These are phyloP conservation scores for Cystobasidium onofrii DNA, from an alignment of 768 basidiomycete species.

Conservation along the genomic window DNA sequence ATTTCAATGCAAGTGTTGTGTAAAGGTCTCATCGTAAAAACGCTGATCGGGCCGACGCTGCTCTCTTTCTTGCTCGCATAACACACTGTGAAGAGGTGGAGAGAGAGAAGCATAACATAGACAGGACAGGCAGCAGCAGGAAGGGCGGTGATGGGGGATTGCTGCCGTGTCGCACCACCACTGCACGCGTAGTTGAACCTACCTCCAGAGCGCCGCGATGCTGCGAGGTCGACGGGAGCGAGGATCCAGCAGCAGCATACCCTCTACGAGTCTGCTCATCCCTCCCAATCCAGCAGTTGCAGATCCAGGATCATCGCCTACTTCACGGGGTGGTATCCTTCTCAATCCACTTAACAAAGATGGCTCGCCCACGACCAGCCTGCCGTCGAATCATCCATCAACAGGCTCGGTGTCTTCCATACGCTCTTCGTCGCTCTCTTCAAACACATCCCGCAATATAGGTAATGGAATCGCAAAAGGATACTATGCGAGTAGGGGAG, in stretches of 20 bases:
- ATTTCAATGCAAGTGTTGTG: too few species aligned
- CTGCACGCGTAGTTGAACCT: too few species aligned
- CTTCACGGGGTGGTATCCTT: constrained; percentile 12
- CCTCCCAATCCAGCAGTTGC: constrained; percentile 18
- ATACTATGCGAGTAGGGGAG: neutral
- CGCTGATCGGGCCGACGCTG: neutral
- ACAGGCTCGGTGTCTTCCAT: neutral
- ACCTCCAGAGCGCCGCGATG: neutral
- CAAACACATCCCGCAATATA: constrained; percentile 3
- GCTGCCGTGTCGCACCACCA: too few species aligned
- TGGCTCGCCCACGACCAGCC: neutral
- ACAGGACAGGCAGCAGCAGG: too few species aligned
- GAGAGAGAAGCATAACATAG: neutral
- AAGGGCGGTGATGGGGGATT: neutral
- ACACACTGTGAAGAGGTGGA: neutral
- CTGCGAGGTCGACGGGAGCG: constrained; percentile 1
- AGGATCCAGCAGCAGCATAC: neutral
- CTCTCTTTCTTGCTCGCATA: neutral
- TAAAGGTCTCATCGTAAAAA: too few species aligned
- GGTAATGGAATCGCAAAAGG: neutral
- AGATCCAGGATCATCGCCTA: constrained; percentile 16
- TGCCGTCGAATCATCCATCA: neutral
- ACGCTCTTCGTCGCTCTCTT: neutral
- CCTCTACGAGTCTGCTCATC: neutral
- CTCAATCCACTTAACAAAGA: constrained; percentile 6